Conservation (phyloP, 169 alveolate species). For the Miamiensis avidus region DNA sequence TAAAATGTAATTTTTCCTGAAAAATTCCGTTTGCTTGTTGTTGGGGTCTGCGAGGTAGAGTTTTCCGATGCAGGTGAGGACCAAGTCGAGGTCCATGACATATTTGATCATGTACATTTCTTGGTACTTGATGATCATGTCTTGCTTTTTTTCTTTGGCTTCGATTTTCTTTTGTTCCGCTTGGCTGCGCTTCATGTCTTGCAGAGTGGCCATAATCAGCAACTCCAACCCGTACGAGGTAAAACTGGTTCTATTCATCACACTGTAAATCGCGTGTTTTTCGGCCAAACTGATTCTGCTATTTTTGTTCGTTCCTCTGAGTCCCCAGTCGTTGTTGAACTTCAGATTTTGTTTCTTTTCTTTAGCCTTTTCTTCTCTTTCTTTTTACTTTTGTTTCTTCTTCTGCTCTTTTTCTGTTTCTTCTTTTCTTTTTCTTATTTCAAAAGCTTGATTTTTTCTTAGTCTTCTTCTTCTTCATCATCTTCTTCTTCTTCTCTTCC, state of each 20-base stretch:
- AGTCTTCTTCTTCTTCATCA: no score
- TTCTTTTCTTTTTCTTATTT: no score
- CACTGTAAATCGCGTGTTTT: background rate
- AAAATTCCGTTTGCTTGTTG: background rate
- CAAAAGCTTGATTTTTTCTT: no score
- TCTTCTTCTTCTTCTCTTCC: no score
- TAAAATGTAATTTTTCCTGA: background rate
- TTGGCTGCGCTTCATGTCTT: background rate
- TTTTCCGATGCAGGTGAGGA: background rate
- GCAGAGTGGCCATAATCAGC: background rate
- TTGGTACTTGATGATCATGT: background rate
- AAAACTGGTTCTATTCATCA: background rate
- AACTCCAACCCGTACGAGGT: background rate
- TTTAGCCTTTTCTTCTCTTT: no score
- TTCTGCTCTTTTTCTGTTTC: no score
- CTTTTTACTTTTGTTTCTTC: no score
- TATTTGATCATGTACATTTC: background rate
- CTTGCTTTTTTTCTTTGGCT: background rate
- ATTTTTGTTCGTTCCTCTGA: background rate
- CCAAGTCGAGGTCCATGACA: background rate
- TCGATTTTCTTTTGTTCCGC: no score
- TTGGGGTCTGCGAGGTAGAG: background rate
- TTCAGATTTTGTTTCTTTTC: background rate
- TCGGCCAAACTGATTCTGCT: no score
- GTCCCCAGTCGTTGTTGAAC: background rate